phyloP scores from a whole-genome alignment of 495 filamentous ascomycete species.

The Penicillium macrosclerotiorum region DNA sequence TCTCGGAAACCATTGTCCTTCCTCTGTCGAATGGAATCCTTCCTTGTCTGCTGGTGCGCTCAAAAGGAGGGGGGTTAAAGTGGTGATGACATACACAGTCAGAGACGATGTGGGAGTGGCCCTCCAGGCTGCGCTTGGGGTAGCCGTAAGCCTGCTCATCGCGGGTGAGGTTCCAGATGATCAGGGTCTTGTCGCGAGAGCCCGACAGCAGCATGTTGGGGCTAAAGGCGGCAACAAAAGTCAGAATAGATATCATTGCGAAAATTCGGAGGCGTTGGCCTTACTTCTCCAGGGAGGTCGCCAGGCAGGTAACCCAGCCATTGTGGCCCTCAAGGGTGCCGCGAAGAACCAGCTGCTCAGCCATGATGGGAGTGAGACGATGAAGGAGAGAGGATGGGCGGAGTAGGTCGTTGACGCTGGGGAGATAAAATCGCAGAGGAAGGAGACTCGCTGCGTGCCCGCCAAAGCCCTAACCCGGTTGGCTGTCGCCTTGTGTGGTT shows the following conservation, averaged over 20 bases:
- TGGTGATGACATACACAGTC: conserved; percentile 78
- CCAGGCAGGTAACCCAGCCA: conserved; percentile 73
- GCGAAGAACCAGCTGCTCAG: conserved; percentile 95
- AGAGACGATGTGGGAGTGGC: conserved; percentile 99
- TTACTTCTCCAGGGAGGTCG: conserved; percentile 98
- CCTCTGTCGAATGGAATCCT: conserved; percentile 15
- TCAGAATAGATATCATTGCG: conserved; percentile 35
- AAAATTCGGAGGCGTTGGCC: conserved; percentile 31
- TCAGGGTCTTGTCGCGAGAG: conserved; percentile 96
- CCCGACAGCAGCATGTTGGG: conserved; percentile 99
- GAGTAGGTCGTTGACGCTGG: conserved; percentile 50
- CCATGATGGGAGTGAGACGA: conserved; percentile 63
- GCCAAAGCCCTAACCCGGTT: conserved; percentile 43
- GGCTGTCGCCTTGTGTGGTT: conserved; percentile 37
- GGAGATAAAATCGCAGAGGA: conserved; percentile 47
- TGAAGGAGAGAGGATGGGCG: conserved; percentile 47
- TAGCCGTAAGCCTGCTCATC: conserved; percentile 97
- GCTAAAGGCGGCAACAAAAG: conserved; percentile 53
- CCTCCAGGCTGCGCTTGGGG: conserved; percentile 96
- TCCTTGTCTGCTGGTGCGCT: conserved; percentile 6
- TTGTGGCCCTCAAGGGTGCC: conserved; percentile 96
- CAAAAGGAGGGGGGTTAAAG: conserved; percentile 25
- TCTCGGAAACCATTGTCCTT: too few species aligned
- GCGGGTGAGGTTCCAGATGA: conserved; percentile 99
- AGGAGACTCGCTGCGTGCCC: conserved; percentile 33